phyloP scores from a whole-genome alignment of 2,329 filamentous ascomycete species.

The Neopestalotiopsis sp. region DNA sequence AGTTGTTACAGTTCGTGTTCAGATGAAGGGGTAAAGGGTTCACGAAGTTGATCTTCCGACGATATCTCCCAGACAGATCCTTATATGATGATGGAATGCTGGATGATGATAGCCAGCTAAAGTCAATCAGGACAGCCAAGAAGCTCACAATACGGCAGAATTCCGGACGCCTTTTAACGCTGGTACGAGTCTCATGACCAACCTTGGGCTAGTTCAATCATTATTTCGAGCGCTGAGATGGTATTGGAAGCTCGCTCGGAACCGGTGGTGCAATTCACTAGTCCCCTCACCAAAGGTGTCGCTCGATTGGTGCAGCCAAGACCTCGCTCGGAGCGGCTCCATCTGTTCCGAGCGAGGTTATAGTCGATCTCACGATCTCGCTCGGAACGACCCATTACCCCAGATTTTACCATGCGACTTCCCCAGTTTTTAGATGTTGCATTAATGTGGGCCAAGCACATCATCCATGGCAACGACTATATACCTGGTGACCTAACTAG shows the following conservation, averaged over 20 bases:
- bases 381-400: background rate
- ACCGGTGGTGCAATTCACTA: slow-evolving; percentile 1
- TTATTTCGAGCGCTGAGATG: background rate
- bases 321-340: background rate
- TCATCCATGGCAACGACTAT: background rate
- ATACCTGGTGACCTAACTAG: background rate
- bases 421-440: background rate
- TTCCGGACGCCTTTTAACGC: too few species aligned
- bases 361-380: background rate
- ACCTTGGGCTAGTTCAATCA: background rate
- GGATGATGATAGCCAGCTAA: background rate
- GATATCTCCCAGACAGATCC: background rate
- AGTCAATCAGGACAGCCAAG: background rate
- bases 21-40: background rate
- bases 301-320: background rate
- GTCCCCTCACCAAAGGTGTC: background rate
- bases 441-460: background rate
- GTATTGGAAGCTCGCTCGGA: background rate
- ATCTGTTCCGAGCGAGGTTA: background rate
- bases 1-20: background rate
- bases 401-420: background rate
- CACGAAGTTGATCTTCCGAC: background rate
- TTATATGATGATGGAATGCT: background rate
- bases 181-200: background rate
- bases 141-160: background rate